Evolutionary conservation across 257 asterid species (phyloP).

Genomic region (Solanum etuberosum): DNA sequence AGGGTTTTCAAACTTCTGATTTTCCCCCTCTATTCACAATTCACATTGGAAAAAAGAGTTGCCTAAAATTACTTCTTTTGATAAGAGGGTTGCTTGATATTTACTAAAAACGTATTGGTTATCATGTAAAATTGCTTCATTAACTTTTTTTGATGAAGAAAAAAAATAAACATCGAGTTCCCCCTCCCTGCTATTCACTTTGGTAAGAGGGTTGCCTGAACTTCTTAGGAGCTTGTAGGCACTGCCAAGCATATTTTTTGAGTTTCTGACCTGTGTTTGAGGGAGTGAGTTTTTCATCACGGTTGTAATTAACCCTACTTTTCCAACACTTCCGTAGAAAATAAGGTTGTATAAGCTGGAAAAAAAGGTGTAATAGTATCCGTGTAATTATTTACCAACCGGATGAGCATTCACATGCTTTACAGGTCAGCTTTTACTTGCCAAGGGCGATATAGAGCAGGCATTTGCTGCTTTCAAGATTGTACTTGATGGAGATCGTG

Average conservation of each 20-base stretch:
- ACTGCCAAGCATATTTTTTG: neutral
- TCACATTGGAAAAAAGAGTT: neutral
- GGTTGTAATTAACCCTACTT: neutral
- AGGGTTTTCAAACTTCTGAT: neutral
- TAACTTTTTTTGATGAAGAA: neutral
- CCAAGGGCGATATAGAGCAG: conserved; percentile 90
- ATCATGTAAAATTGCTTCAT: neutral
- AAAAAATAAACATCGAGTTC: neutral
- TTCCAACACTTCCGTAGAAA: neutral
- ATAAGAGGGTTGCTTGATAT: neutral
- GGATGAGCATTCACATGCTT: conserved; percentile 7
- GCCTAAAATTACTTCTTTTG: neutral
- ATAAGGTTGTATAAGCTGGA: neutral
- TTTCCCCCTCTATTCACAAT: neutral
- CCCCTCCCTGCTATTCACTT: neutral
- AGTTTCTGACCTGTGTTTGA: neutral
- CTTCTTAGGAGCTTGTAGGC: neutral
- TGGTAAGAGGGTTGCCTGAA: neutral
- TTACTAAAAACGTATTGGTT: neutral
- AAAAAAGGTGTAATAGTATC: neutral
- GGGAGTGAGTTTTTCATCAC: neutral
- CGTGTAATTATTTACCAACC: neutral
- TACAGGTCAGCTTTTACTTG: conserved; percentile 94
- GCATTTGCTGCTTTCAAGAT: conserved; percentile 91
- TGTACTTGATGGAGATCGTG: conserved; percentile 86